These are phyloP conservation scores for Microdochium trichocladiopsis DNA, from an alignment of 2,329 filamentous ascomycete genomes.

Conservation along the genomic window DNA sequence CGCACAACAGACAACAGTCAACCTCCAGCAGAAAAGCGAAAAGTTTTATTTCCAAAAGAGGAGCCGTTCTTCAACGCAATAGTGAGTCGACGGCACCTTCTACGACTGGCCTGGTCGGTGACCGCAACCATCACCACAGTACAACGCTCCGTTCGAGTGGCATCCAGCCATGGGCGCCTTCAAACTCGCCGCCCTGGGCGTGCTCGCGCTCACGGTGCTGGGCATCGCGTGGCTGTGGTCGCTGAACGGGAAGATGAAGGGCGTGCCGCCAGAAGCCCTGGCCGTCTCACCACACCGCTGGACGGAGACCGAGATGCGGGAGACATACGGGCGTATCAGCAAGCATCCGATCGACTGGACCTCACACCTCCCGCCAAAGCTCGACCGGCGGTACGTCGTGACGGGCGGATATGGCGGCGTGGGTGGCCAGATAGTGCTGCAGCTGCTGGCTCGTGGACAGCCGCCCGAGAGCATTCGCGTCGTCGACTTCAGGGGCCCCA, in stretches of 20 bases:
- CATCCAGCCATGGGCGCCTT: not conserved
- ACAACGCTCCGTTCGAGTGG: too few relatives aligned
- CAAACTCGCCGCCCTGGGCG: not conserved
- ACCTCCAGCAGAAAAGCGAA: too few relatives aligned
- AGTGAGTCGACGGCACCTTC: too few relatives aligned
- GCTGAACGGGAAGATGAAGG: not conserved
- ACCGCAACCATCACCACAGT: too few relatives aligned
- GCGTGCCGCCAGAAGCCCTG: not conserved
- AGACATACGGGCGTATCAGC: constrained; percentile 25
- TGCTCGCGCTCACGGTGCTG: not conserved
- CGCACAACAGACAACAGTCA: too few relatives aligned
- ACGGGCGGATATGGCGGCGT: constrained; percentile 44
- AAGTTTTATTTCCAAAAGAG: too few relatives aligned
- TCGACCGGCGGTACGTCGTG: constrained; percentile 34
- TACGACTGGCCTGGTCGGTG: too few relatives aligned
- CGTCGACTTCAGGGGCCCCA: constrained; percentile 39
- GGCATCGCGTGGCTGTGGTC: not conserved
- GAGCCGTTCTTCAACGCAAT: too few relatives aligned
- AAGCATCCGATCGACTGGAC: constrained; percentile 29
- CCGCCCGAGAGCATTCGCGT: constrained; percentile 43
- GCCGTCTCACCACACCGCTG: constrained; percentile 15
- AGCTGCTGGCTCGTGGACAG: constrained; percentile 45
- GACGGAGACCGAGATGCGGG: constrained; percentile 25
- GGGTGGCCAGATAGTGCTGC: constrained; percentile 44
- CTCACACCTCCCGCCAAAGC: constrained; percentile 28